Conservation (phyloP, 1,284 basidiomycete species). For the Rhodotorula sp. region DNA sequence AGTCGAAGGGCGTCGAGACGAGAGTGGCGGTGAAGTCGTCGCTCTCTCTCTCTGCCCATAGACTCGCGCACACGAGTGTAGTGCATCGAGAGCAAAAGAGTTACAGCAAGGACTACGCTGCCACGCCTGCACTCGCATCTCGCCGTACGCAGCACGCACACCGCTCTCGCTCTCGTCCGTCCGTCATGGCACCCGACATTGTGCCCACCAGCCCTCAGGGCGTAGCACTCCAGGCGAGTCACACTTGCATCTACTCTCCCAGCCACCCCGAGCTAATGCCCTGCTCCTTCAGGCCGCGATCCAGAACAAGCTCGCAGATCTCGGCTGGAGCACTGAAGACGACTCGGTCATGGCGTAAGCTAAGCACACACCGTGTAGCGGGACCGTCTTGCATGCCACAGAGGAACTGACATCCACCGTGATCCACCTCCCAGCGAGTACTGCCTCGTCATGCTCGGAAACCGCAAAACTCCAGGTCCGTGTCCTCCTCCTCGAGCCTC, state of each 20-base stretch:
- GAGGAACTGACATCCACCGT: not conserved
- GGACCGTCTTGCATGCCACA: no score
- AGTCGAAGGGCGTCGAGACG: no score
- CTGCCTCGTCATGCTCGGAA: conserved; percentile 87
- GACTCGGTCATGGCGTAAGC: conserved; percentile 63
- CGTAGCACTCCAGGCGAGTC: conserved; percentile 40
- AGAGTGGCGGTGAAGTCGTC: no score
- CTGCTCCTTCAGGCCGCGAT: conserved; percentile 62
- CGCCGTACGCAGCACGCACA: not conserved
- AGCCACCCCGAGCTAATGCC: not conserved
- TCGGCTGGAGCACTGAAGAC: conserved; percentile 74
- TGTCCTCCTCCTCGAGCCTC: conserved; percentile 25
- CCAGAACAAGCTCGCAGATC: conserved; percentile 72
- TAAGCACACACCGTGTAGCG: conserved; percentile 15
- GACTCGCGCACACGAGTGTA: no score
- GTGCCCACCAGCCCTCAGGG: conserved; percentile 38
- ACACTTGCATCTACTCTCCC: no score
- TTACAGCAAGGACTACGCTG: no score
- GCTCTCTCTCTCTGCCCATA: no score
- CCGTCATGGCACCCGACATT: conserved; percentile 22
- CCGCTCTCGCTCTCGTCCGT: not conserved
- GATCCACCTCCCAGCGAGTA: conserved; percentile 62
- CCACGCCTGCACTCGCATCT: not conserved
- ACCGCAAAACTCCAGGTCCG: conserved; percentile 77
- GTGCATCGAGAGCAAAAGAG: no score